Base-by-base conservation (phyloP, 179 eudicot species). In the Beta macrorhiza region DNA sequence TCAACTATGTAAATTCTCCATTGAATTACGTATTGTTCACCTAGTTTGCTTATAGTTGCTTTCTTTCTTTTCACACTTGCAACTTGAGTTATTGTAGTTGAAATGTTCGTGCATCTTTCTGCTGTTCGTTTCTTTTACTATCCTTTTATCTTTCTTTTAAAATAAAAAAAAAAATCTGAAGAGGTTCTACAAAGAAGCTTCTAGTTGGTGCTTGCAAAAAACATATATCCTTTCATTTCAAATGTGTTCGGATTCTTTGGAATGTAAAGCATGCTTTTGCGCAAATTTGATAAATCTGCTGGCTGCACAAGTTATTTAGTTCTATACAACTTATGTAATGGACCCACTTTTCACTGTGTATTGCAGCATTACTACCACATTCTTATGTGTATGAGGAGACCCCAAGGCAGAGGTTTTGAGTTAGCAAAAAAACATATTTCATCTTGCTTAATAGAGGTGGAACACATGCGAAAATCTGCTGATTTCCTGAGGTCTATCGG, bases 371-470 rank as follows among this genome's bases (percentile, higher is more conserved):
- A 90, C 83, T 89, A 90, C 86, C 99, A 94, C 84, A 83, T 86
- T 76, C 85, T 96, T 55, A 79, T 82, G 45, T 92, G 92, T 80
- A 86, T 92, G 93, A 91, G 86, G 89, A 89, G 89, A 80, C 92
- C 98, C 70, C 97, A 91, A 89, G 98, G 98, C 49, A 91, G 88
- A 89, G 99, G 99, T 70, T 89, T 96, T 81, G 98, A 92, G 81
- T 85, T 91, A 79, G 99, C 99, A 4, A 91, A 91, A 84, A 96
- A 92, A 84, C 99, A 96, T 83, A 90, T 92, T 82, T 81, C 87
- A 71, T 89, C 89, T 22, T 91, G 99, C 89, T 89, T 92, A 76
- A 79, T 85, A 78, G 98, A 94, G 92, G 90, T 96, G 70, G 92
- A 91, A 82, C 83, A 87, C 79, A 89, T 91, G 75, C 92, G 85